Evolutionary conservation across 2,329 filamentous ascomycete genomes (phyloP), one percentile per base, ranked within the genome.

Genomic region (Nigrograna mackinnonii): DNA sequence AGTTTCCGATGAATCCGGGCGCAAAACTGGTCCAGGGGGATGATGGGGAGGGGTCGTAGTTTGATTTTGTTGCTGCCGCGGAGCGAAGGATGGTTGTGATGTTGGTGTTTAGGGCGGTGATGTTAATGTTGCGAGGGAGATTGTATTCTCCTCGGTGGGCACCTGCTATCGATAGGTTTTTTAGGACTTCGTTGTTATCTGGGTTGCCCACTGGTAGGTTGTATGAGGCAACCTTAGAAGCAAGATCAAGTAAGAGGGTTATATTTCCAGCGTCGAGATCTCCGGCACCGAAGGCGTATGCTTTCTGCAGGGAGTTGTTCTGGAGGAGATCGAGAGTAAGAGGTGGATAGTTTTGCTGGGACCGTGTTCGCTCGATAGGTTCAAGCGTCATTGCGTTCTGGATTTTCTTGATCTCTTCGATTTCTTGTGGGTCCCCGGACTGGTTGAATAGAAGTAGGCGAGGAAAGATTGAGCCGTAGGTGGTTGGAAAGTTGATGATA

Each of bases 381-480:
- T 9, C 19, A n/a, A 41, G 34, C 5, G 16, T 34, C 31, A 41
- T 34, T 26, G 34, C 11, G 21, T 22, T 14, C 17, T 41, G 38
- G 7, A 41, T 9, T 21, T 12, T 4, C n/a, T 34, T 6, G 6
- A 35, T 21, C 4, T 5, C 22, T 21, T 34, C 30, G 11, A 35
- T 6, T n/a, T n/a, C n/a, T n/a, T n/a, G n/a, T n/a, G n/a, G n/a
- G 20, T 41, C 38, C 5, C 9, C 28, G 5, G 28, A 22, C n/a
- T 28, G 16, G 17, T 22, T 41, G 13, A 5, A 11, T 6, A n/a
- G n/a, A 4, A 14, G 17, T 12, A 41, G 9, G 6, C 38, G 31
- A 14, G n/a, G 11, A 9, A 41, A 6, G 14, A 5, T 9, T 14
- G 35, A 22, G 17, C 38, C 38, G 22, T 41, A 41, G 4, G 31